phyloP scores from a whole-genome alignment of 192 early-diverging fungal genomes.

The Coemansia sp. region DNA sequence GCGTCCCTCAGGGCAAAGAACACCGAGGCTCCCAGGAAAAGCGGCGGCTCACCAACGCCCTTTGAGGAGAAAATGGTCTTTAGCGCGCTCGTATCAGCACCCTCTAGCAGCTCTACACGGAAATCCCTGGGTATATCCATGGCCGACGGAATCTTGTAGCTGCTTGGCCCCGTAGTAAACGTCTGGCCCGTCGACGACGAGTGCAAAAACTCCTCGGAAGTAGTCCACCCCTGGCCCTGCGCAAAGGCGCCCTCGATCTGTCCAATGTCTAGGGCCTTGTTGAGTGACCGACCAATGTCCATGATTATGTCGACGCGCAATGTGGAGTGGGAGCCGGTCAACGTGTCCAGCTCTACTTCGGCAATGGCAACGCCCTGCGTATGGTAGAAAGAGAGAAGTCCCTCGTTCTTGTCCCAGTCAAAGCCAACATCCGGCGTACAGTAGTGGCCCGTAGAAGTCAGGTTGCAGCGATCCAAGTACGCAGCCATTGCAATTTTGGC shows the following conservation, averaged over 20 bases:
- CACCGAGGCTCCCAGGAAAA: slow-evolving; percentile 77
- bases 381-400: slow-evolving; percentile 77
- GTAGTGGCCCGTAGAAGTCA: slow-evolving; percentile 84
- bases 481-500: slow-evolving; percentile 58
- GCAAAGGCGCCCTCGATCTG: slow-evolving; percentile 89
- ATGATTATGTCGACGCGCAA: slow-evolving; percentile 74
- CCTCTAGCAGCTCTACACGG: slow-evolving; percentile 64
- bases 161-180: slow-evolving; percentile 79
- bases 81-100: slow-evolving; percentile 53
- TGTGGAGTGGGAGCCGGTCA: slow-evolving; percentile 79
- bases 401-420: slow-evolving; percentile 69
- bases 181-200: slow-evolving; percentile 67
- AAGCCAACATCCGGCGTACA: slow-evolving; percentile 75
- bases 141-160: slow-evolving; percentile 87
- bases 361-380: slow-evolving; percentile 77
- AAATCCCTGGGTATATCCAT: slow-evolving; percentile 82
- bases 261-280: slow-evolving; percentile 85
- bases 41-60: slow-evolving; percentile 85
- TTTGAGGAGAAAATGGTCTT: slow-evolving; percentile 79
- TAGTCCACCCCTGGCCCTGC: slow-evolving; percentile 83
- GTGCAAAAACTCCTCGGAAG: slow-evolving; percentile 78
- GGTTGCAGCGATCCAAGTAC: slow-evolving; percentile 75
- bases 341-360: slow-evolving; percentile 81
- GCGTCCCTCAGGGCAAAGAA: slow-evolving; percentile 81
- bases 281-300: slow-evolving; percentile 83